Base-by-base conservation (phyloP, 2,329 filamentous ascomycete genomes). In the Xylaria sp. region DNA sequence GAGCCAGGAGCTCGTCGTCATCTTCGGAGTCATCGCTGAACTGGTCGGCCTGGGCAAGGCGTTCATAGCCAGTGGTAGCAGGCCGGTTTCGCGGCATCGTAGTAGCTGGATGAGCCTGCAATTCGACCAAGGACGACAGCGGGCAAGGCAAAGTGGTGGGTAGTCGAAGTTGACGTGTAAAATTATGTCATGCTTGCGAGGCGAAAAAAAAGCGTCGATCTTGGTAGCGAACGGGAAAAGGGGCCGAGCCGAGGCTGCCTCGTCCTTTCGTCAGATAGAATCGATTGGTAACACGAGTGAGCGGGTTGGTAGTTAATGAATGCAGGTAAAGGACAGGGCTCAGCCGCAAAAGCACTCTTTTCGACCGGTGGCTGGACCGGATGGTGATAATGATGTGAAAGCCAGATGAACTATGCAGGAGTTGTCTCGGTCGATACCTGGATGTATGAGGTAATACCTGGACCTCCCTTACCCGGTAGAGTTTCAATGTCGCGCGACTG, bases 11-110 rank as follows among this genome's bases (percentile, higher is more conserved):
- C 65, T 91, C 89, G 66, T 91, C 88, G 71, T 55, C 52, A 15
- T 58, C 39, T 15, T 93, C 90, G 63, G 90, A 92, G 66, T 91
- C 89, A 77, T 92, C 90, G 79, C 90, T 91, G 76, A 91, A 86
- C 74, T 91, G 89, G 78, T 94, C 92, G 74, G 92, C 92, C 82
- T 96, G 93, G 71, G 92, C 91, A 67, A 96, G 90, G 78, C 92
- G 92, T 81, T 94, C 92, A 82, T 96, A 96, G 80, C 93, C 93
- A 72, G 93, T 94, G 52, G 91, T 92, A 67, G 91, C 86, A 70
- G 91, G 92, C 67, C 91, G 87, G 71, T 84, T 84, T 79, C 88
- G 89, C 76, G 91, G 86, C 91, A 93, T 93, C 72, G 77, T 83
- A 74, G 68, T 66, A 60, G 64, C 6, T 48, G 39, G 31, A 13